Evolutionary conservation across 257 asterid species (phyloP).

Genomic region (Pogostemon cablin): DNA sequence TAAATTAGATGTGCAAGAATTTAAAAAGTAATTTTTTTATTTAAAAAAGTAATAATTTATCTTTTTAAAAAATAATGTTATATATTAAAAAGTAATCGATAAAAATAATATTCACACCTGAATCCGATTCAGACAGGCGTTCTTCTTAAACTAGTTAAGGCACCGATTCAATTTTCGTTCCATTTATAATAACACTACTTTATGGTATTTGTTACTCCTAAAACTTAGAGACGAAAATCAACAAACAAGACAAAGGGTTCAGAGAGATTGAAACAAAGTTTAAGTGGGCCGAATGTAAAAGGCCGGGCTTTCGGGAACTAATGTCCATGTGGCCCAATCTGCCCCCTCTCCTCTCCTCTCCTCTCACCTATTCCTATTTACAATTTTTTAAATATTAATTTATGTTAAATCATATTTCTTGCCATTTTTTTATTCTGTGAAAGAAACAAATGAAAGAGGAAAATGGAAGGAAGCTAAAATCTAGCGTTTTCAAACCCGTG

Average conservation of each 20-base stretch:
- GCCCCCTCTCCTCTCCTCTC: background rate
- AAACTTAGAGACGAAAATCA: background rate
- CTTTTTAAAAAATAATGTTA: no score
- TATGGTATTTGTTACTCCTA: no score
- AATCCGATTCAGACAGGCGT: no score
- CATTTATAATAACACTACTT: no score
- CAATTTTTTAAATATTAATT: background rate
- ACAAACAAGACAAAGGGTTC: background rate
- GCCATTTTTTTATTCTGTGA: background rate
- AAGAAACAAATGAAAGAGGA: background rate
- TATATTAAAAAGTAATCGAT: no score
- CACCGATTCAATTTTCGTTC: no score
- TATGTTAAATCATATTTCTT: background rate
- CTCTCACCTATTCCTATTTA: background rate
- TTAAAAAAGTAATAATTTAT: no score
- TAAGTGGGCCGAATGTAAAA: slow-evolving; percentile 12
- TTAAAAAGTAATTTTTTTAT: no score
- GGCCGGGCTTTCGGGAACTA: slow-evolving; percentile 25
- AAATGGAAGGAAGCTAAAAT: slow-evolving; percentile 42
- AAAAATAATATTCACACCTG: no score
- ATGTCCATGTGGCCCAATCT: background rate
- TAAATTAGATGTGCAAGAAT: no score
- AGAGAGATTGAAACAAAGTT: background rate
- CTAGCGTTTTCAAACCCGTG: slow-evolving; percentile 96
- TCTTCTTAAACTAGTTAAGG: no score